phyloP scores from a whole-genome alignment of 73 alveolate genomes.

The Effrenium voratum region DNA sequence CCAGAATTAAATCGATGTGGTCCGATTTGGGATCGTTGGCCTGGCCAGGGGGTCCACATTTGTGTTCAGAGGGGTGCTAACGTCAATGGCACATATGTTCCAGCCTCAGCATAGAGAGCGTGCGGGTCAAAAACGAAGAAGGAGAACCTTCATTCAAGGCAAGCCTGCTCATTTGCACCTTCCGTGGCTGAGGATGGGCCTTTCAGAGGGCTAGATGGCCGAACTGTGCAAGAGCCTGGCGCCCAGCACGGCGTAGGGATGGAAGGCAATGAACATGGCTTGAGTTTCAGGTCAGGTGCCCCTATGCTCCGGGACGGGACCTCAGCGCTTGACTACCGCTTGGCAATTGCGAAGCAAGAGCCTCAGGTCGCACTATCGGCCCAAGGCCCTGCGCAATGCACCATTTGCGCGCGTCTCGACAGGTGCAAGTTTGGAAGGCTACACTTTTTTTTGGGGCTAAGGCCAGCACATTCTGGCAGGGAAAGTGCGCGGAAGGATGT shows the following conservation, averaged over 20 bases:
- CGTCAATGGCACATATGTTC: slow-evolving; percentile 42
- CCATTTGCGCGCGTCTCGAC: slow-evolving; percentile 21
- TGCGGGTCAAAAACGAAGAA: neutral
- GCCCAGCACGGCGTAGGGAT: neutral
- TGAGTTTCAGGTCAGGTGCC: slow-evolving; percentile 32
- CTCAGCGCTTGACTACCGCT: neutral
- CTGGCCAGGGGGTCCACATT: slow-evolving; percentile 58
- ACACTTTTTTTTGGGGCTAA: neutral
- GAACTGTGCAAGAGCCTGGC: slow-evolving; percentile 41
- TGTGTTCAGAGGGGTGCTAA: slow-evolving; percentile 45
- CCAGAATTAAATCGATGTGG: neutral
- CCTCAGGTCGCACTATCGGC: slow-evolving; percentile 58
- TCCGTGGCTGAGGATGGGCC: slow-evolving; percentile 56
- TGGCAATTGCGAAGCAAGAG: neutral
- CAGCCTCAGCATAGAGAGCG: slow-evolving; percentile 10
- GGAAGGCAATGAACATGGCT: neutral
- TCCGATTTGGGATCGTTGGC: neutral
- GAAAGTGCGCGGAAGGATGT: slow-evolving; percentile 65
- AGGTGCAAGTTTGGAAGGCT: neutral
- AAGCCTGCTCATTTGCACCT: neutral
- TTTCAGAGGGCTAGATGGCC: slow-evolving; percentile 2
- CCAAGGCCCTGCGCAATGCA: slow-evolving; percentile 67
- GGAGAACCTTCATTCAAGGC: neutral
- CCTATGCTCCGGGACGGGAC: slow-evolving; percentile 26
- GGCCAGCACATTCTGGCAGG: slow-evolving; percentile 69